phyloP scores from a whole-genome alignment of 2,329 filamentous ascomycete species.

The Phyllosticta ampelicida region DNA sequence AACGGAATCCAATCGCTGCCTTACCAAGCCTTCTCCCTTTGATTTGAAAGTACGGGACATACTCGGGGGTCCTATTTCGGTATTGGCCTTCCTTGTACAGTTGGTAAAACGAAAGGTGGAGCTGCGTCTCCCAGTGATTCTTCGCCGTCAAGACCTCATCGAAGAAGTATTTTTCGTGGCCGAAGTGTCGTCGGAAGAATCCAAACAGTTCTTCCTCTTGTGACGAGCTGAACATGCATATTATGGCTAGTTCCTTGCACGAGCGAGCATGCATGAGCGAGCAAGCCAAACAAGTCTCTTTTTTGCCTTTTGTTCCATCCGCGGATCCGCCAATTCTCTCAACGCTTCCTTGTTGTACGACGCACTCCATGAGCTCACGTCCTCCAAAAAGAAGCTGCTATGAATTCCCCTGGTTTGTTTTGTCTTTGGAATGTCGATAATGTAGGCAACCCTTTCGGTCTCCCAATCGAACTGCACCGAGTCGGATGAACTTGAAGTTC shows the following conservation, averaged over 20 bases:
- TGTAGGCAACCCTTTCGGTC: no score
- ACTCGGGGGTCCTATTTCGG: neutral
- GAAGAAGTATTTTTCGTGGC: conserved; percentile 14
- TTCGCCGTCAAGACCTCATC: conserved; percentile 16
- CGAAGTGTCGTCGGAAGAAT: conserved; percentile 17
- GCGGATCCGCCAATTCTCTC: neutral
- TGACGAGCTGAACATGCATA: conserved; percentile 12
- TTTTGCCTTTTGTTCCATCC: neutral
- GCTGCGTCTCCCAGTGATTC: conserved; percentile 23
- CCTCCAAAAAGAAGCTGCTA: no score
- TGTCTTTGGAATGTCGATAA: no score
- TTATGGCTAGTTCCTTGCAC: neutral
- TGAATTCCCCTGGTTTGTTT: no score
- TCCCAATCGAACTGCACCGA: no score
- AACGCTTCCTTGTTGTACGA: no score
- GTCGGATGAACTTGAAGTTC: no score
- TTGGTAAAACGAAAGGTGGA: conserved; percentile 20
- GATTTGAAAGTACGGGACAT: neutral
- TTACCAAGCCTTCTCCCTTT: conserved; percentile 8
- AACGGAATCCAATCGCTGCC: conserved; percentile 18
- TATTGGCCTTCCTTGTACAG: conserved; percentile 5
- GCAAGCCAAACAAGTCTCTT: conserved; percentile 7
- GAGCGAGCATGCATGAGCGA: neutral
- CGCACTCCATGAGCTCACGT: no score
- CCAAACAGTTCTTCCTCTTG: conserved; percentile 11